These are phyloP conservation scores for Taiozyma sp. DNA, from an alignment of 1,139 yeast genomes.

Conservation along the genomic window DNA sequence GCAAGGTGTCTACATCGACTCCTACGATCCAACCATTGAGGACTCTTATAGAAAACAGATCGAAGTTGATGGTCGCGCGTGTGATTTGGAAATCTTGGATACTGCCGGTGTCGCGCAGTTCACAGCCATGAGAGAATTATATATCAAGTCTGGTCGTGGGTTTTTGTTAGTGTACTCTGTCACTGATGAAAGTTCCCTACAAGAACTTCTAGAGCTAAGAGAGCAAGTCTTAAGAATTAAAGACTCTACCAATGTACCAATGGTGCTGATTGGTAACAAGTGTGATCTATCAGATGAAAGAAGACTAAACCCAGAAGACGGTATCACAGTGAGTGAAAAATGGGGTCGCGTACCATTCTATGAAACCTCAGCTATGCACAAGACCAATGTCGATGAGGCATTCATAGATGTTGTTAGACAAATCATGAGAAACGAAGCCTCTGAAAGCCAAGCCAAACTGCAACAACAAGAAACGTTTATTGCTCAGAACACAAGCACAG, in stretches of 20 bases:
- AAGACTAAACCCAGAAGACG: constrained; percentile 73
- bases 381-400: constrained; percentile 86
- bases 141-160: constrained; percentile 83
- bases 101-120: constrained; percentile 99
- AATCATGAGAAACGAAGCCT: constrained; percentile 65
- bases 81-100: constrained; percentile 88
- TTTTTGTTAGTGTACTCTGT: constrained; percentile 85
- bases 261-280: constrained; percentile 87
- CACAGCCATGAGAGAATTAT: constrained; percentile 90
- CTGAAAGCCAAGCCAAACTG: constrained; percentile 17
- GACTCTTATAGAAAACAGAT: constrained; percentile 92
- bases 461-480: constrained; percentile 5
- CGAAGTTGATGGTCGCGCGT: constrained; percentile 86
- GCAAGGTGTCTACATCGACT: constrained; percentile 88
- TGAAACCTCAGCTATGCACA: constrained; percentile 90
- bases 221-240: constrained; percentile 89
- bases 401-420: constrained; percentile 87
- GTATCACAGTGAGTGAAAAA: constrained; percentile 70
- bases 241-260: constrained; percentile 70
- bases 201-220: constrained; percentile 74
- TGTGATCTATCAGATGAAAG: constrained; percentile 76
- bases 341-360: constrained; percentile 91
- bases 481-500: constrained; percentile 1
- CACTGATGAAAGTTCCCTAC: constrained; percentile 79
- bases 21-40: constrained; percentile 96